Percentiles rank a stretch among this genome's conserved stretches.
phyloP scores from a whole-genome alignment of 129 eudicot species.

The Flaveria robusta region DNA sequence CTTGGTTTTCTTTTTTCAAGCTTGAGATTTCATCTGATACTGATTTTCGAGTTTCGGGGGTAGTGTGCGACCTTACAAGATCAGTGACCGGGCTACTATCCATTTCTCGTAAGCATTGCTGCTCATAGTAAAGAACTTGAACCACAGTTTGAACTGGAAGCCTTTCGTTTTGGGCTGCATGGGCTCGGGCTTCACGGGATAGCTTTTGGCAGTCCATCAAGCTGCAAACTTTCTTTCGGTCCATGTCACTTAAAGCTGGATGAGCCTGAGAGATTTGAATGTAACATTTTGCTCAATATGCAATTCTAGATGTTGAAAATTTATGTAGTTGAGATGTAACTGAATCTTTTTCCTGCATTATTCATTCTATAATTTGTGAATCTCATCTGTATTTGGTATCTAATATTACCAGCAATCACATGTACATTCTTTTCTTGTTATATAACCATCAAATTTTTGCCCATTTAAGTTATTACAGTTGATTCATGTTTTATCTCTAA shows the following conservation, averaged over 20 bases:
- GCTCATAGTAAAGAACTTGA: constrained; percentile 96
- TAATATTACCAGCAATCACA: no score
- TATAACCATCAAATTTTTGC: no score
- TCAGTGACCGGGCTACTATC: constrained; percentile 27
- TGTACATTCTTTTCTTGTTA: no score
- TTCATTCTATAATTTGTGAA: not conserved
- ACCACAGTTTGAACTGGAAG: constrained; percentile 92
- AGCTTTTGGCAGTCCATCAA: constrained; percentile 97
- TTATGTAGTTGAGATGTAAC: not conserved
- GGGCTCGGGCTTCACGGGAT: constrained; percentile 93
- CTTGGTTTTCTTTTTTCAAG: constrained; percentile 76
- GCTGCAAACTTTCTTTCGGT: constrained; percentile 86
- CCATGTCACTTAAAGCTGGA: constrained; percentile 75
- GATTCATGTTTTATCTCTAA: no score
- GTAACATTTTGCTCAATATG: not conserved
- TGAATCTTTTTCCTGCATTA: not conserved
- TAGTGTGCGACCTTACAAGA: not conserved
- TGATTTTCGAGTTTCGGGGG: constrained; percentile 27
- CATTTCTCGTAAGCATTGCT: constrained; percentile 71
- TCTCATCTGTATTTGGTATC: not conserved
- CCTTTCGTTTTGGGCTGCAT: constrained; percentile 90
- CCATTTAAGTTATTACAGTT: no score
- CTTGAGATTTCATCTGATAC: constrained; percentile 47
- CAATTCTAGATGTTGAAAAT: not conserved
- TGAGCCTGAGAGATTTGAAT: constrained; percentile 62